phyloP scores from a whole-genome alignment of 2,329 filamentous ascomycete genomes.

The Xenoacremonium recifei region DNA sequence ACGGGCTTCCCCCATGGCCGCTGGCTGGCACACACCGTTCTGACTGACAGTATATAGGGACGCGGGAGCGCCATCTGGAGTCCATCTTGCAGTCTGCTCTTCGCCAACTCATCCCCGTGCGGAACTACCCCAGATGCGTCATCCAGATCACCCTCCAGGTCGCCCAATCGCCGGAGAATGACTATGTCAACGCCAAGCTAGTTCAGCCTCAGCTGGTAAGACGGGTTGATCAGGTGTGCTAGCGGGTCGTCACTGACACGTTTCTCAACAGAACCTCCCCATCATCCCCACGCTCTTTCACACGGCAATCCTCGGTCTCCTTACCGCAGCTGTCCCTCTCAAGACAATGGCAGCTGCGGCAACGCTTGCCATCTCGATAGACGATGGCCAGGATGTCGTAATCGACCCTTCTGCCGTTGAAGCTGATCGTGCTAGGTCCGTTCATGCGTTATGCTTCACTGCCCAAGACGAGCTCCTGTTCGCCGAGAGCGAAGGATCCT shows the following conservation, averaged over 20 bases:
- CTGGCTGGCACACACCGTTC: constrained; percentile 4
- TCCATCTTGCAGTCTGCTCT: constrained; percentile 70
- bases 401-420: constrained; percentile 63
- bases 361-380: constrained; percentile 56
- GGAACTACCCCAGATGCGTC: constrained; percentile 72
- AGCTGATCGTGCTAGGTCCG: constrained; percentile 61
- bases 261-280: constrained; percentile 61
- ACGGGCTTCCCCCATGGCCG: constrained; percentile 23
- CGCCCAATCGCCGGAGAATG: constrained; percentile 65
- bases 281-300: constrained; percentile 82
- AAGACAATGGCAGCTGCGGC: constrained; percentile 68
- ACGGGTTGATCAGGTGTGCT: not conserved
- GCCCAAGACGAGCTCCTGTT: constrained; percentile 70
- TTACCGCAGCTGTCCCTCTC: constrained; percentile 81
- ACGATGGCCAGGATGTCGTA: constrained; percentile 43
- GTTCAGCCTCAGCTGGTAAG: constrained; percentile 60
- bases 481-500: constrained; percentile 78
- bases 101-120: constrained; percentile 70
- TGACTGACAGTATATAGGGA: constrained; percentile 45
- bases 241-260: constrained; percentile 10
- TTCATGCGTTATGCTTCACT: constrained; percentile 85
- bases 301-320: constrained; percentile 71
- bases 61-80: constrained; percentile 80
- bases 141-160: constrained; percentile 84
- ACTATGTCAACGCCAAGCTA: constrained; percentile 60